Base-by-base conservation (phyloP, 306 rosid species). In the Cucurbita maxima region DNA sequence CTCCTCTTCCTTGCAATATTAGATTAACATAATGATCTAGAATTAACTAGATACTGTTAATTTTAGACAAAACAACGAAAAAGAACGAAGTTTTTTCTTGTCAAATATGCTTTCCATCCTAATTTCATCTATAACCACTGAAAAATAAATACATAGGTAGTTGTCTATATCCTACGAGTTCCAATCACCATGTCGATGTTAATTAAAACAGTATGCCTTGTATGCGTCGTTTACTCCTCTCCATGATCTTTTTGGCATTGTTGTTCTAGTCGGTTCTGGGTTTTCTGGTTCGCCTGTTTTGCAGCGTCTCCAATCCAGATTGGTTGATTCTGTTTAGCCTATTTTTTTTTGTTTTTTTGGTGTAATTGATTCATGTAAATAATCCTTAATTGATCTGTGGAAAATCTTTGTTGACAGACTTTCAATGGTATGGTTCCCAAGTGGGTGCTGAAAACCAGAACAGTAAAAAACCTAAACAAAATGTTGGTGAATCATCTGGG, bases 401-500 rank as follows among this genome's bases (percentile, higher is more conserved):
- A 48, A 47, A 71, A 47, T 77, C 76, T 79, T 79, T 77, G 71
- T 51, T 64, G 58, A 75, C 89, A 93, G 98, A 88, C 98, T 81
- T 90, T 87, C 89, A 86, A 96, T 79, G 74, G 78, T 45, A n/a
- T 71, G 38, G 72, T 88, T 66, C 96, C 97, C 11, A 58, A 56
- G 68, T 82, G 89, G 88, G 58, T 85, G 79, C 88, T 89, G 82
- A 79, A 80, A 84, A 87, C 96, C 76, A 87, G 81, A 81, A 15
- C 78, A 73, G 79, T 40, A 47, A 81, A 81, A 68, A 86, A 70
- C 78, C 80, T 90, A 40, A 84, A 84, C 84, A 81, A 82, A 83
- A 54, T 78, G 66, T 79, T 86, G 82, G 98, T 93, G 84, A 86
- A 83, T 85, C 97, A 90, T 88, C 88, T 93, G 73, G 98, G 98